Conservation (phyloP, 345 rosid genomes). For the Brassica carinata region DNA sequence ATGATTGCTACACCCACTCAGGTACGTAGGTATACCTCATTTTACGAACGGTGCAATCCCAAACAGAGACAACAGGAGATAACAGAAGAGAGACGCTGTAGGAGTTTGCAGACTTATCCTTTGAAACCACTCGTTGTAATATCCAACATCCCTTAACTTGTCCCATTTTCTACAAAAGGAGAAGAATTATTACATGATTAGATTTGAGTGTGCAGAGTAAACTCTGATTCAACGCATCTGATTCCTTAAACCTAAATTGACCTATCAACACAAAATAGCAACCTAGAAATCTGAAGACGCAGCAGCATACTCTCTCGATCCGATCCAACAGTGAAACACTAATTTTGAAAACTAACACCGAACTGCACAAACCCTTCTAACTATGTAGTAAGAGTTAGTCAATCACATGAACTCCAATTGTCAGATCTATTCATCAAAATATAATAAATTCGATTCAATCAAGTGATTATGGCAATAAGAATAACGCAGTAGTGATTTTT, state of each 20-base stretch:
- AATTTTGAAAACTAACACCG: too few relatives aligned
- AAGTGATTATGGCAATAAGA: neutral
- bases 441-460: neutral
- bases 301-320: too few relatives aligned
- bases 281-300: too few relatives aligned
- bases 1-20: conserved; percentile 78
- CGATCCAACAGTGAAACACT: too few relatives aligned
- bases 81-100: conserved; percentile 69
- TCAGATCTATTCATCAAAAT: neutral
- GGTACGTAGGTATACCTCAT: conserved; percentile 98
- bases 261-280: too few relatives aligned
- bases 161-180: conserved; percentile 55
- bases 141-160: conserved; percentile 75
- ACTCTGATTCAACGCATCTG: neutral
- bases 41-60: conserved; percentile 94
- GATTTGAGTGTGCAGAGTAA: conserved; percentile 43
- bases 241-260: too few relatives aligned
- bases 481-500: neutral
- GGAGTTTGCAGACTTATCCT: conserved; percentile 52
- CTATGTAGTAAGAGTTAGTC: neutral
- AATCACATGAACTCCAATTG: neutral
- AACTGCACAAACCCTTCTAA: too few relatives aligned
- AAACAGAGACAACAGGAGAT: conserved; percentile 95
- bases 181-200: conserved; percentile 11
- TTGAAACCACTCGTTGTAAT: conserved; percentile 55